phyloP scores from a whole-genome alignment of 495 filamentous ascomycete species.

The Chaetomium tenue region DNA sequence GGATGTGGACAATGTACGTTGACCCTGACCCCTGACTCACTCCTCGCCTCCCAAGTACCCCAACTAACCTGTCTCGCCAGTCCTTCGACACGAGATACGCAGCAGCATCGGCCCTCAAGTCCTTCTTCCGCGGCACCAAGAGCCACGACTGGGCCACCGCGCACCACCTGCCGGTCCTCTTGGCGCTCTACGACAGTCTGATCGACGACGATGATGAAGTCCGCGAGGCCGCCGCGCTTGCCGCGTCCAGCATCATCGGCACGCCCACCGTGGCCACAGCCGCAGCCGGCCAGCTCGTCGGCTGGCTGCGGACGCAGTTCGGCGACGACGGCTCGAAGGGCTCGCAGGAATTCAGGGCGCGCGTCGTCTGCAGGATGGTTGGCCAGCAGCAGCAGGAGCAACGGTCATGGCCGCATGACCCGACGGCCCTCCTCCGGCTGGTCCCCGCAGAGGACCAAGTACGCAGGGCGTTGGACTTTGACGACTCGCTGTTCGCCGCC shows the following conservation, averaged over 20 bases:
- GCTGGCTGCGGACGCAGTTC: constrained; percentile 37
- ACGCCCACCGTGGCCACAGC: constrained; percentile 41
- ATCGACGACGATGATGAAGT: constrained; percentile 93
- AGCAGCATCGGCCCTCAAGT: constrained; percentile 45
- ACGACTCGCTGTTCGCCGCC: constrained; percentile 73
- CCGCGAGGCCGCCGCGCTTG: constrained; percentile 59
- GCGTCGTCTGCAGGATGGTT: constrained; percentile 38
- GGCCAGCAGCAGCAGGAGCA: constrained; percentile 23
- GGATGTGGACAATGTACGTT: constrained; percentile 46
- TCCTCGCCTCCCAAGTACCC: background rate
- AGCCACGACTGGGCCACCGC: background rate
- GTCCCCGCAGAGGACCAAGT: constrained; percentile 50
- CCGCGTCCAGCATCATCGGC: constrained; percentile 42
- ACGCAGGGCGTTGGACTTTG: constrained; percentile 53
- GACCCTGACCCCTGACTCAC: constrained; percentile 5
- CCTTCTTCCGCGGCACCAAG: constrained; percentile 31
- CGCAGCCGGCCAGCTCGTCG: constrained; percentile 40
- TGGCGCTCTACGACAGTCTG: constrained; percentile 55
- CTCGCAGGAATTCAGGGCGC: constrained; percentile 34
- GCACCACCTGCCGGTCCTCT: constrained; percentile 47
- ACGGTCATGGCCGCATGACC: background rate
- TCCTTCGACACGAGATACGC: constrained; percentile 65
- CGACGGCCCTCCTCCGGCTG: constrained; percentile 19
- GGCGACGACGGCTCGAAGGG: background rate
- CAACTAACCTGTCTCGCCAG: constrained; percentile 37